Evolutionary conservation across 345 rosid genomes (phyloP), one percentile per base, ranked within the genome.

Genomic region (Erucastrum elatum): DNA sequence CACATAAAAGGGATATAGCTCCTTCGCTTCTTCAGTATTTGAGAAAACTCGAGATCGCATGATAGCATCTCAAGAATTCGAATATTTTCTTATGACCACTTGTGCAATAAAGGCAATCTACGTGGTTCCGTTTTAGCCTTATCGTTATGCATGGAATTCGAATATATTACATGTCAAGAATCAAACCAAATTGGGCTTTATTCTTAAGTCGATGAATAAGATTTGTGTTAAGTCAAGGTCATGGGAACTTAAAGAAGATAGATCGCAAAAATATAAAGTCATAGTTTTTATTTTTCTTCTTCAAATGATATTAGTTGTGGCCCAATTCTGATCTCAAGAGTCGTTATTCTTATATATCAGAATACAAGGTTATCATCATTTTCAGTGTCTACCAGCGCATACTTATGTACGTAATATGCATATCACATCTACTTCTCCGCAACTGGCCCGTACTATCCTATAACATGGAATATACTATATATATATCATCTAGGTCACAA

Each of bases 401-500:
- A 25, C 9, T 60, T 39, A 61, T 60, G 58, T 69, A 76, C 21
- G 31, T 65, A 59, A 78, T 66, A 65, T 31, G 77, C 73, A 34
- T 58, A 66, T 58, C 55, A 72, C 68, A 72, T 72, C 41, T 59
- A 31, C 31, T 58, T 78, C 21, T 51, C 55, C n/a, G 29, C 73
- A 78, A 78, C 30, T 66, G 1, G 68, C 55, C 77, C 81, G 73
- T 78, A 72, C 81, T 8, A 60, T 78, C 72, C 81, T 78, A 53
- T 8, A 70, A 17, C 25, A 70, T 64, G 65, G 70, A 77, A 70
- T 77, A 51, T 64, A 70, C 21, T 70, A 77, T 21, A 21, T 21
- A 21, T 21, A 21, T 16, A 56, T 56, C 16, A 21, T 25, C 27
- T 21, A 58, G 27, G 76, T 77, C 27, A 77, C 60, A 29, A 65